Percentiles rank a stretch among this genome's conserved stretches.
phyloP scores from a whole-genome alignment of 2,329 filamentous ascomycete species.

The Aspergillus brunneoviolaceus region DNA sequence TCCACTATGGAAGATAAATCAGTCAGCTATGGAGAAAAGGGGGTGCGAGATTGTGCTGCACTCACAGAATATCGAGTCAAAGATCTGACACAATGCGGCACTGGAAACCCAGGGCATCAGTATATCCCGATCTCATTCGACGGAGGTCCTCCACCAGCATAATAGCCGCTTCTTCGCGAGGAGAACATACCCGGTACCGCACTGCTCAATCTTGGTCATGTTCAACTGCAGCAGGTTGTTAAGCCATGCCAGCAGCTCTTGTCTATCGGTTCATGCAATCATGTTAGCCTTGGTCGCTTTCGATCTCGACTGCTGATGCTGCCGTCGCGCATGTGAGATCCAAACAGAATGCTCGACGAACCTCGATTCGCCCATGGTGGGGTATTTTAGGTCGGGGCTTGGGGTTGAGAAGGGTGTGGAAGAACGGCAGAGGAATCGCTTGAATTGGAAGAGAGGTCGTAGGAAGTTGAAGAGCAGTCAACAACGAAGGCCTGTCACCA shows the following conservation, averaged over 20 bases:
- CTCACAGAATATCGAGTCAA: conserved; percentile 91
- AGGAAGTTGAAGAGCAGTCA: conserved; percentile 3
- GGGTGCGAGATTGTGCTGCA: conserved; percentile 12
- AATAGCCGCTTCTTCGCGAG: neutral
- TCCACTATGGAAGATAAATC: conserved; percentile 57
- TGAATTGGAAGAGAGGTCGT: neutral
- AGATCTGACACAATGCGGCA: conserved; percentile 93
- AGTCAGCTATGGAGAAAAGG: neutral
- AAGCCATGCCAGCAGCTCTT: conserved; percentile 93
- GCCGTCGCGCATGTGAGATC: neutral
- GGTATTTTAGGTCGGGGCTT: conserved; percentile 22
- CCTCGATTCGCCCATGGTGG: conserved; percentile 66
- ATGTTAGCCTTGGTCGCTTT: neutral
- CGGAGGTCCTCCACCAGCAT: neutral
- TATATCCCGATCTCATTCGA: conserved; percentile 4
- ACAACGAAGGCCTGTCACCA: neutral
- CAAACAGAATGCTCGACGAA: conserved; percentile 32
- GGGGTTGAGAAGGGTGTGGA: conserved; percentile 2
- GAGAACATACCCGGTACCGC: conserved; percentile 80
- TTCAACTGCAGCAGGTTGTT: conserved; percentile 98
- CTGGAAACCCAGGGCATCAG: conserved; percentile 48
- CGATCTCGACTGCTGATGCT: neutral
- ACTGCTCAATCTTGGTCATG: conserved; percentile 98
- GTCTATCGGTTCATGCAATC: conserved; percentile 56
- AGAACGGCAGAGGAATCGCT: neutral